Conservation (phyloP, 1,139 yeast genomes). For the Sugiyamaella japonica region DNA sequence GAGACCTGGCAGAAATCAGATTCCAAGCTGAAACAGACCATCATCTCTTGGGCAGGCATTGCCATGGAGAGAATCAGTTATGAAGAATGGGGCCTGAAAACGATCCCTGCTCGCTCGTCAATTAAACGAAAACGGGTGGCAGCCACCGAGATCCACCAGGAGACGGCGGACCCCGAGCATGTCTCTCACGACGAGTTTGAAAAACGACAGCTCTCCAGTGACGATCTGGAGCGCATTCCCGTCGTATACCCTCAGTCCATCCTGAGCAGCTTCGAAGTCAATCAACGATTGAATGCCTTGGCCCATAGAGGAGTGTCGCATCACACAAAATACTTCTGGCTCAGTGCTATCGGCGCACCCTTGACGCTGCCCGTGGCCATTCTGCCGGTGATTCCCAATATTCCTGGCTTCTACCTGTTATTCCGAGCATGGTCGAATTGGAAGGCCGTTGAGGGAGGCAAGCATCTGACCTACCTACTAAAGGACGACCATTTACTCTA, state of each 20-base stretch:
- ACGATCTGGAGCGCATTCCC: slow-evolving; percentile 28
- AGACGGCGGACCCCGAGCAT: slow-evolving; percentile 18
- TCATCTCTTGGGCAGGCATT: slow-evolving; percentile 45
- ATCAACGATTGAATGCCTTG: slow-evolving; percentile 33
- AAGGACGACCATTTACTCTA: slow-evolving; percentile 34
- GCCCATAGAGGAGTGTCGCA: slow-evolving; percentile 43
- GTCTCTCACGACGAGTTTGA: slow-evolving; percentile 23
- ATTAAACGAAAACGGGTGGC: slow-evolving; percentile 20
- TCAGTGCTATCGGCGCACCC: slow-evolving; percentile 68
- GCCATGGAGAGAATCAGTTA: slow-evolving; percentile 51
- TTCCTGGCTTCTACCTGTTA: slow-evolving; percentile 88
- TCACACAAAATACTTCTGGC: slow-evolving; percentile 48
- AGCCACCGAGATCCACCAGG: neutral
- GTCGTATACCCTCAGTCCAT: slow-evolving; percentile 36
- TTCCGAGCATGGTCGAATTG: slow-evolving; percentile 84
- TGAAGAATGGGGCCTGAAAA: slow-evolving; percentile 52
- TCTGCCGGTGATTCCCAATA: slow-evolving; percentile 85
- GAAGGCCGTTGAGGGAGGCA: slow-evolving; percentile 75
- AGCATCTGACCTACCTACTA: slow-evolving; percentile 59
- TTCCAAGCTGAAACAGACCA: slow-evolving; percentile 45
- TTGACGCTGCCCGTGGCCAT: slow-evolving; percentile 76
- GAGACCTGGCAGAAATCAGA: slow-evolving; percentile 45
- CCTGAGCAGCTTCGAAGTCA: slow-evolving; percentile 28
- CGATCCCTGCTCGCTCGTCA: slow-evolving; percentile 47
- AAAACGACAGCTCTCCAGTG: slow-evolving; percentile 17